Percentiles rank a stretch among this genome's conserved stretches.
Evolutionary conservation across 2,329 filamentous ascomycete genomes (phyloP).

Genomic region (Fusarium domesticum): DNA sequence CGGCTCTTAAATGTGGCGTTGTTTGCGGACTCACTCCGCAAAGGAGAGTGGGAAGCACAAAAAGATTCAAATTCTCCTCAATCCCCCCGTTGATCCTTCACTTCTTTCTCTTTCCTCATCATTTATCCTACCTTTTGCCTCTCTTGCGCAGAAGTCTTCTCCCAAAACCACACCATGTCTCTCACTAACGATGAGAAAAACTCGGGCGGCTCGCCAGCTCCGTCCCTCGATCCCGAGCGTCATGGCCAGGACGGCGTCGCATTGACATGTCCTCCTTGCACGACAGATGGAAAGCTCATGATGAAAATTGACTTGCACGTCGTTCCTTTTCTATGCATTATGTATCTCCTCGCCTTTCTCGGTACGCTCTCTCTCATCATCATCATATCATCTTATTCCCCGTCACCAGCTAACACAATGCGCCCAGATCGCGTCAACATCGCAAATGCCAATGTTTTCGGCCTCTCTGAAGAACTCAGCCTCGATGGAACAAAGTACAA

Average conservation of each 20-base stretch:
- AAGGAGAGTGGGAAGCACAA: not conserved
- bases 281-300: constrained; percentile 63
- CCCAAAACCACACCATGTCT: constrained; percentile 15
- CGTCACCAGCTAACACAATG: constrained; percentile 5
- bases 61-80: not conserved
- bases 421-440: constrained; percentile 67
- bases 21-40: too few species aligned
- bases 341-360: constrained; percentile 69
- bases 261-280: constrained; percentile 48
- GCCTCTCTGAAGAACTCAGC: constrained; percentile 59
- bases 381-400: not conserved
- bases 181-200: constrained; percentile 17
- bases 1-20: too few species aligned
- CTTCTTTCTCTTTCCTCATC: not conserved
- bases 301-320: constrained; percentile 68
- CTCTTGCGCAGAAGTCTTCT: not conserved
- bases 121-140: not conserved
- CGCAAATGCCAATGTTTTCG: constrained; percentile 70
- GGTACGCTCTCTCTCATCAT: constrained; percentile 33
- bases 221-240: constrained; percentile 24
- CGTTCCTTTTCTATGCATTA: constrained; percentile 68
- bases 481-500: constrained; percentile 65
- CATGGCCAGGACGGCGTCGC: constrained; percentile 21
- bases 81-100: not conserved
- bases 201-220: constrained; percentile 19